These are phyloP conservation scores for Phallus indusiatus DNA, from an alignment of 768 basidiomycete genomes.

Conservation along the genomic window DNA sequence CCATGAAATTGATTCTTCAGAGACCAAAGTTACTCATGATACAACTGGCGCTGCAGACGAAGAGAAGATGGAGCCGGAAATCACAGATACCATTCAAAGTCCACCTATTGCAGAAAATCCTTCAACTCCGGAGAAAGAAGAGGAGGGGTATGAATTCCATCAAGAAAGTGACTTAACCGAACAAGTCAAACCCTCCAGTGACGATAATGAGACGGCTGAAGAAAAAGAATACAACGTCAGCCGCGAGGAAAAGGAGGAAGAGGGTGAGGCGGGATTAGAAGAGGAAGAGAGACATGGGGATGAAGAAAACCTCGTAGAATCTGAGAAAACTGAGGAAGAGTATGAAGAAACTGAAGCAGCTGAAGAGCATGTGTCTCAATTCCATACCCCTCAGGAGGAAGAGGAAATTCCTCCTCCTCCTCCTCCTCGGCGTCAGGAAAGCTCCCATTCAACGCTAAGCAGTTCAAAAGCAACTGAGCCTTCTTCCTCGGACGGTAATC, in stretches of 20 bases:
- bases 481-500: background rate
- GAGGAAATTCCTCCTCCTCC: background rate
- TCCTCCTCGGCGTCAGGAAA: background rate
- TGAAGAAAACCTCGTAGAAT: background rate
- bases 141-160: no score
- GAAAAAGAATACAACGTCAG: background rate
- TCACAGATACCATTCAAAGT: background rate
- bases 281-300: background rate
- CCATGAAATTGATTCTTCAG: slow-evolving; percentile 22
- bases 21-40: slow-evolving; percentile 16
- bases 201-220: no score
- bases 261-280: background rate
- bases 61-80: background rate
- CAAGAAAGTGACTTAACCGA: no score
- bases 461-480: background rate
- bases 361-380: background rate
- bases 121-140: no score
- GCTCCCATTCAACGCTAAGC: background rate
- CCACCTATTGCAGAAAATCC: no score
- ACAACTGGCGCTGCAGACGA: slow-evolving; percentile 12
- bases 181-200: no score
- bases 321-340: background rate
- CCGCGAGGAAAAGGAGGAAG: background rate
- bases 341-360: background rate
- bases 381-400: background rate